Evolutionary conservation across 768 basidiomycete genomes (phyloP), one percentile per base, ranked within the genome.

Genomic region (Lactarius quietus): DNA sequence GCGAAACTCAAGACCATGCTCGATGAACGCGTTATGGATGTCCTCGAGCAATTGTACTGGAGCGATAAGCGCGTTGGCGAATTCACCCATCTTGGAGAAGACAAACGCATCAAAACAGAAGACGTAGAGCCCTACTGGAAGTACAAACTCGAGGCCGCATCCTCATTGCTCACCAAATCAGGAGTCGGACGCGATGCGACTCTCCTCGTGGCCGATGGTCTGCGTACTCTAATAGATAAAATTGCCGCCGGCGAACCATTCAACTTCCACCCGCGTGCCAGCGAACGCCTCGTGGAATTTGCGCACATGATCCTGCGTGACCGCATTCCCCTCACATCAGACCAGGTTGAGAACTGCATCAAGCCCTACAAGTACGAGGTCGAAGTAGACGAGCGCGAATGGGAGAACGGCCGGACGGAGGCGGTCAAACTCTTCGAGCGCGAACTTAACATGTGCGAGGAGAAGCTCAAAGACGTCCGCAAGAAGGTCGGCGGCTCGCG

Each of bases 281-380:
- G 94, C 20, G 94, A 96, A 68, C 86, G 95, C 29, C 87, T 99
- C 65, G 85, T 92, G 63, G 84, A 96, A 72, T 97, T 98, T 74
- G 92, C 92, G 12, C 95, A 98, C 77, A 86, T 83, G 76, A 95
- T 99, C 73, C 78, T 99, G 59, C 84, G 96, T 64, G 96, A 98
- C 72, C 86, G 96, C 7, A 90, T 98, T 63, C 91, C 93, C 18
- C 78, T 96, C 62, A 94, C 97, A n/a, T 90, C 93, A 6, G 97
- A 99, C 74, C 96, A 98, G 77, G 96, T 99, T 18, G 97, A 99
- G 80, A 99, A 98, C 76, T 96, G 93, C 76, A 98, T 99, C 82
- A 99, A 99, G 77, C 97, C 96, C 33, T 98, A 86, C 84, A 99
- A 99, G 80, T 96, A 97, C 73, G 96, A 98, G 73, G 88, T 98